Evolutionary conservation across 2,329 filamentous ascomycete species (phyloP).

Genomic region (Ophiocordyceps sinensis): DNA sequence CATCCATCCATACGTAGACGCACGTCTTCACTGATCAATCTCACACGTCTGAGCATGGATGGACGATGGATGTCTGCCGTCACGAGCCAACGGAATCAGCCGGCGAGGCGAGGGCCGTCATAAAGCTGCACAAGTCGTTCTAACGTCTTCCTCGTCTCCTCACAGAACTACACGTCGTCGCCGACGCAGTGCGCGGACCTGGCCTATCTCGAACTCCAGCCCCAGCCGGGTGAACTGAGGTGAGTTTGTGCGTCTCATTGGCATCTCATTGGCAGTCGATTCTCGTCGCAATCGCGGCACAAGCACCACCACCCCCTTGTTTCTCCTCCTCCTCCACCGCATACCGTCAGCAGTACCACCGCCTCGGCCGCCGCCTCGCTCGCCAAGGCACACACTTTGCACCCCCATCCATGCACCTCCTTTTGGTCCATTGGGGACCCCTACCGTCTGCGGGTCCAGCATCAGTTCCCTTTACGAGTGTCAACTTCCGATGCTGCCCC

Average conservation of each 20-base stretch:
- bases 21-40: neutral
- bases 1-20: neutral
- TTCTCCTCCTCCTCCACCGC: neutral
- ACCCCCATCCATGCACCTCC: conserved; percentile 1
- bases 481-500: conserved; percentile 2
- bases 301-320: conserved; percentile 3
- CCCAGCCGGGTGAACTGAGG: conserved; percentile 38
- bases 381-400: neutral
- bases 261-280: conserved; percentile 8
- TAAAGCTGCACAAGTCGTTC: conserved; percentile 3
- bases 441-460: conserved; percentile 2
- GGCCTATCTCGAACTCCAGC: conserved; percentile 38
- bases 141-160: conserved; percentile 11
- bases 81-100: neutral
- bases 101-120: neutral
- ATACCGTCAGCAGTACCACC: neutral
- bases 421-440: neutral
- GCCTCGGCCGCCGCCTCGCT: neutral
- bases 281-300: conserved; percentile 4
- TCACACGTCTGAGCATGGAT: neutral
- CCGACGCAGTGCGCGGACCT: conserved; percentile 29
- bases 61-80: neutral
- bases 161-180: conserved; percentile 42
- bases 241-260: conserved; percentile 26
- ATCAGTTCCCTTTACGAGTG: neutral